Conservation (phyloP, 208 protist species). For the Leishmania lainsoni region DNA sequence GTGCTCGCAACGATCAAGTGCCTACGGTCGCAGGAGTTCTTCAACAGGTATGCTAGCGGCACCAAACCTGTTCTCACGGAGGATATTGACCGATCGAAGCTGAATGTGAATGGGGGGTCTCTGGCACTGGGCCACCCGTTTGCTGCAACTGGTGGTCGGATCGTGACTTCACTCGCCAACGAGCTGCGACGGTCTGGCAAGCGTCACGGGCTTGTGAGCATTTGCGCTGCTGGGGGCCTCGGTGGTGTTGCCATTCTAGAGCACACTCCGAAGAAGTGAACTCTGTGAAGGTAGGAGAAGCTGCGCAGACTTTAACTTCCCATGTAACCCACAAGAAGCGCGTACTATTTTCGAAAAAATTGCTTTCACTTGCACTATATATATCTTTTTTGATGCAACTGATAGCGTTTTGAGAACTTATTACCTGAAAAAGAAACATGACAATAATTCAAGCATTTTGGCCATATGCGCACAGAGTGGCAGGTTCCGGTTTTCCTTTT, state of each 20-base stretch:
- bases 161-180: conserved; percentile 77
- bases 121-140: conserved; percentile 89
- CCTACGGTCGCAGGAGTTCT: conserved; percentile 74
- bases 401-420: not conserved
- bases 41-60: conserved; percentile 46
- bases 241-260: conserved; percentile 79
- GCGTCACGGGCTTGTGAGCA: conserved; percentile 77
- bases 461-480: not conserved
- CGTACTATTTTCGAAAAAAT: not conserved
- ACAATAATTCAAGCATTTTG: not conserved
- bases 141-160: conserved; percentile 82
- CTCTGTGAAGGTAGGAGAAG: not conserved
- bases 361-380: not conserved
- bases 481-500: not conserved
- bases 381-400: not conserved
- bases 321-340: not conserved
- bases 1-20: conserved; percentile 82
- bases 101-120: conserved; percentile 82
- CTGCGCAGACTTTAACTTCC: not conserved
- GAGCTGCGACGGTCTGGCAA: conserved; percentile 83
- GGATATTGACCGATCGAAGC: conserved; percentile 68
- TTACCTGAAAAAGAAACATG: not conserved
- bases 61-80: conserved; percentile 44
- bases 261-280: conserved; percentile 46
- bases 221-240: conserved; percentile 89